Evolutionary conservation across 805 yeast species (phyloP).

Genomic region (Zygoascus ofunaensis): DNA sequence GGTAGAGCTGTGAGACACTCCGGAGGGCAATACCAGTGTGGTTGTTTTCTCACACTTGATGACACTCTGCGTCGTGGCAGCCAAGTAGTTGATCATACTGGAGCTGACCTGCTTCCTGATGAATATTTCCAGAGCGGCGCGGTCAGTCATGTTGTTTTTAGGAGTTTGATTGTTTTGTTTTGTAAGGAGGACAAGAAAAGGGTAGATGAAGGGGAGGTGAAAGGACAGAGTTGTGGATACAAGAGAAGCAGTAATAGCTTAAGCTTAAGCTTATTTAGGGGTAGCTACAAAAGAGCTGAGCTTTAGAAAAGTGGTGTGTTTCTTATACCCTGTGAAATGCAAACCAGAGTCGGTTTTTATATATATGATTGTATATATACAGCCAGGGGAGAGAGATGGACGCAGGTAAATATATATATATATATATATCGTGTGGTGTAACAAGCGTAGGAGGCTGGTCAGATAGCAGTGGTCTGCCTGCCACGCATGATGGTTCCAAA

Average conservation of each 20-base stretch:
- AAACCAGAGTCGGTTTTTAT: not conserved
- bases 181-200: not conserved
- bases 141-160: slow-evolving; percentile 30
- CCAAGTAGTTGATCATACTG: slow-evolving; percentile 35
- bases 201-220: not conserved
- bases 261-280: not conserved
- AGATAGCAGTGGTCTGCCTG: not conserved
- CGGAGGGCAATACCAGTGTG: slow-evolving; percentile 9
- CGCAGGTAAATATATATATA: not conserved
- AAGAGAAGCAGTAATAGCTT: not conserved
- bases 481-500: not conserved
- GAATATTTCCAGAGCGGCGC: slow-evolving; percentile 33
- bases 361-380: not conserved
- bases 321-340: no score
- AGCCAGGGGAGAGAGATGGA: not conserved
- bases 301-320: no score
- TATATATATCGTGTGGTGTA: not conserved
- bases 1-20: not conserved
- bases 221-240: not conserved
- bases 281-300: no score
- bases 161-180: slow-evolving; percentile 1
- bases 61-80: slow-evolving; percentile 32
- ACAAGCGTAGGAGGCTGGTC: slow-evolving; percentile 1
- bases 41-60: slow-evolving; percentile 28
- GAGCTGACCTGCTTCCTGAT: slow-evolving; percentile 34